These are phyloP conservation scores for Bifiguratus adelaidae DNA, from an alignment of 192 early-diverging fungal genomes.

Conservation along the genomic window DNA sequence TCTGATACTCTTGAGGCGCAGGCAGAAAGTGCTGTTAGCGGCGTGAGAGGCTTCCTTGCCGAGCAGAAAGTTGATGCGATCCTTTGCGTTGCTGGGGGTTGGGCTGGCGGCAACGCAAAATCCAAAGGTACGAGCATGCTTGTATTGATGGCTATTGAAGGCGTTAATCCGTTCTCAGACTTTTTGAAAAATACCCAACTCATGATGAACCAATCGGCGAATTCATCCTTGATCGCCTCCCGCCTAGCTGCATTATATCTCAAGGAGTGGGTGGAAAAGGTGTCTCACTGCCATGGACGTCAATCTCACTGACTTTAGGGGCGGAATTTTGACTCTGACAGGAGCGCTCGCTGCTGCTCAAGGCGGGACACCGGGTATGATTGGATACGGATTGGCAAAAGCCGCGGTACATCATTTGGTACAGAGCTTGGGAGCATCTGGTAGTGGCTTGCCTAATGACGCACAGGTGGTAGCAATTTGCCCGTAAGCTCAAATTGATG, in stretches of 20 bases:
- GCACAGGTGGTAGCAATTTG: conserved; percentile 60
- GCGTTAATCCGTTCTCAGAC: conserved; percentile 15
- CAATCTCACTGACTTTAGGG: conserved; percentile 16
- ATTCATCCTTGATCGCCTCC: conserved; percentile 77
- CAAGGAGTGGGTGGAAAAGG: conserved; percentile 39
- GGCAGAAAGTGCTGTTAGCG: conserved; percentile 38
- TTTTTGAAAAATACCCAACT: conserved; percentile 60
- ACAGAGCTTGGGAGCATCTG: conserved; percentile 53
- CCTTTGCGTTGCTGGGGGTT: conserved; percentile 92
- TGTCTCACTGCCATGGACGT: neutral
- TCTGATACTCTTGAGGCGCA: conserved; percentile 41
- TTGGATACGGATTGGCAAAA: conserved; percentile 93
- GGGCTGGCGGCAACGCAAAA: conserved; percentile 82
- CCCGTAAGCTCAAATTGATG: conserved; percentile 30
- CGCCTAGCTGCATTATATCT: conserved; percentile 64
- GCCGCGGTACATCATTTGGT: conserved; percentile 89
- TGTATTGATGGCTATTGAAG: neutral
- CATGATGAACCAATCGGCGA: conserved; percentile 75
- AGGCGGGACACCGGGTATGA: conserved; percentile 23
- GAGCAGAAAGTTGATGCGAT: conserved; percentile 63
- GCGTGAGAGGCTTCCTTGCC: conserved; percentile 19
- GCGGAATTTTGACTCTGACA: conserved; percentile 68
- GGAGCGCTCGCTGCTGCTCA: conserved; percentile 60
- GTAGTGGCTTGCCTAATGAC: conserved; percentile 58
- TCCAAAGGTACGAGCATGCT: conserved; percentile 29